Conservation (phyloP, 2,329 filamentous ascomycete species). For the Simplicillium aogashimaense region DNA sequence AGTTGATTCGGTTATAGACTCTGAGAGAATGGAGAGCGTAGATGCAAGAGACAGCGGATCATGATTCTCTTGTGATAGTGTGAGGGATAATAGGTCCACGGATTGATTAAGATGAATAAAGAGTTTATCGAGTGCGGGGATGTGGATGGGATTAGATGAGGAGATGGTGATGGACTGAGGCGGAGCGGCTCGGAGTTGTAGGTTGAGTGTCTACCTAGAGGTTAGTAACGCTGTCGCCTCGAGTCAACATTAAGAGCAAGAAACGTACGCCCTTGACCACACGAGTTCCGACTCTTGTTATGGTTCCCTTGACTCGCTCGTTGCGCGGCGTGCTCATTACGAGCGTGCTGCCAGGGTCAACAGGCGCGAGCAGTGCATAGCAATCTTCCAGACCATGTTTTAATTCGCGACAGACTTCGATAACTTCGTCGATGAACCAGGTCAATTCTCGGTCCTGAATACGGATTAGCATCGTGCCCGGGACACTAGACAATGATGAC, state of each 20-base stretch:
- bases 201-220: conserved; percentile 55
- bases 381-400: conserved; percentile 75
- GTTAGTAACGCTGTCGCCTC: conserved; percentile 1
- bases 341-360: conserved; percentile 78
- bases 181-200: conserved; percentile 63
- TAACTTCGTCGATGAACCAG: conserved; percentile 44
- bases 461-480: conserved; percentile 17
- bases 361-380: conserved; percentile 73
- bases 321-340: conserved; percentile 80
- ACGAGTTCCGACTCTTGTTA: conserved; percentile 82
- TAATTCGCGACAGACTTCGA: conserved; percentile 36
- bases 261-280: conserved; percentile 76
- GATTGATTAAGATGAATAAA: conserved; percentile 73
- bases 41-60: conserved; percentile 46
- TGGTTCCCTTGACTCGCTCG: conserved; percentile 83
- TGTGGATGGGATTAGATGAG: conserved; percentile 38
- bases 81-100: conserved; percentile 73
- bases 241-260: neutral
- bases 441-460: conserved; percentile 39
- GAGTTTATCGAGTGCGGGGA: conserved; percentile 62
- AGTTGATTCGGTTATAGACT: conserved; percentile 41
- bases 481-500: neutral
- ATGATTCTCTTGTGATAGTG: conserved; percentile 40
- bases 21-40: conserved; percentile 45
- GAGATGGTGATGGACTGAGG: conserved; percentile 38